These are phyloP conservation scores for Naganishia antarctica DNA, from an alignment of 768 basidiomycete species.

Conservation along the genomic window DNA sequence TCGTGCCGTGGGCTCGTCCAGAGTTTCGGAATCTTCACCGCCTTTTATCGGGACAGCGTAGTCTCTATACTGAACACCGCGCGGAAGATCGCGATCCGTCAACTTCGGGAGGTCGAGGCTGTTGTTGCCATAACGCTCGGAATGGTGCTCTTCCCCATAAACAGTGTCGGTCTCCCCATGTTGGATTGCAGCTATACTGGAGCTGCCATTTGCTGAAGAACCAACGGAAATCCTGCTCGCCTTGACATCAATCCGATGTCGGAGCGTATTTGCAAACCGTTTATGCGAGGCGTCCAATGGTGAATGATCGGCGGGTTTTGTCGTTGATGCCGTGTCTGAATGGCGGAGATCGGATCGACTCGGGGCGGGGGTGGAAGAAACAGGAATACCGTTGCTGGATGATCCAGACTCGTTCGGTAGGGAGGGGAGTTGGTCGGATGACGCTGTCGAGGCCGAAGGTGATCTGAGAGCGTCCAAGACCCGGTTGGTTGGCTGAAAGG, in stretches of 20 bases:
- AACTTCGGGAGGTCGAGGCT: conserved; percentile 14
- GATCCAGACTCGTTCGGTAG: background rate
- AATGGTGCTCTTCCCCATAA: background rate
- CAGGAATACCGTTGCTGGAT: conserved; percentile 1
- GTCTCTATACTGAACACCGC: background rate
- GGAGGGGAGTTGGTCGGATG: background rate
- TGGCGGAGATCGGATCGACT: background rate
- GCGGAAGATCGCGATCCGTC: background rate
- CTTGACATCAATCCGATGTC: conserved; percentile 1
- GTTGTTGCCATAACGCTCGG: conserved; percentile 1
- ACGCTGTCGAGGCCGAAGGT: conserved; percentile 4
- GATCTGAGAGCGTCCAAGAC: conserved; percentile 9
- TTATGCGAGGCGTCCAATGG: background rate
- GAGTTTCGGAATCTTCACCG: background rate
- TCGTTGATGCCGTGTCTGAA: background rate
- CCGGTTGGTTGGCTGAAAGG: conserved; percentile 11
- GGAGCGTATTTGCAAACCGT: background rate
- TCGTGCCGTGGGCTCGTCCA: conserved; percentile 8
- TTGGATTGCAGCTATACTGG: conserved; percentile 9
- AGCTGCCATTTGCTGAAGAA: conserved; percentile 10
- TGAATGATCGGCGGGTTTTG: background rate
- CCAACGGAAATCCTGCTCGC: background rate
- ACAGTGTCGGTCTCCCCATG: background rate
- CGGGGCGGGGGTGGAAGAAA: conserved; percentile 5
- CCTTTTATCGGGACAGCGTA: conserved; percentile 15